Evolutionary conservation across 2,329 filamentous ascomycete genomes (phyloP), one percentile per base, ranked within the genome.

Genomic region (Domatiomyces globalis): DNA sequence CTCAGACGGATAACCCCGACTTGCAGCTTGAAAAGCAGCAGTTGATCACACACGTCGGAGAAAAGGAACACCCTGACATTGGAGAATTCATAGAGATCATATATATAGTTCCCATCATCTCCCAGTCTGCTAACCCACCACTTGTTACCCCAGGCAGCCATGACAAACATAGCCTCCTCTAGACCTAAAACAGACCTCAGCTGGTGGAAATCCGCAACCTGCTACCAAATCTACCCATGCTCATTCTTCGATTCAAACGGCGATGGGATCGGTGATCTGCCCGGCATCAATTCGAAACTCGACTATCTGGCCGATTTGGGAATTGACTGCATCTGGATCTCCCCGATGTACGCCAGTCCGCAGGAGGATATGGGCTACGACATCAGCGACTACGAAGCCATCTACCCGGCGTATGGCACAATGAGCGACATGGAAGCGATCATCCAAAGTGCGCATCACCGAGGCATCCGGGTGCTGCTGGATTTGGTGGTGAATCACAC

Each of bases 401-500:
- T 86, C 22, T 75, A 84, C 58, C 66, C 71, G 2, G 74, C 76
- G 0, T 86, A 85, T 59, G 83, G 83, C 39, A 80, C 80, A 0
- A 69, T 86, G 7, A 69, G 73, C 53, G 81, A 86, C 61, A 75
- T 84, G 42, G 79, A 85, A 51, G 65, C 66, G 0, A 63, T 86
- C 36, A 79, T 85, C 46, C 61, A 71, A 18, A 77, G 74, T 39
- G 73, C 77, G 27, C 80, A 84, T 54, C 65, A 72, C 10, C 73
- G 81, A 4, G 79, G 76, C 2, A 85, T 88, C 76, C 79, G 76
- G 57, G 66, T 87, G 12, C 79, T 89, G 50, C 74, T 87, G 54
- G 84, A 88, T 61, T 70, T 88, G 1, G 85, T 88, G 1, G 76
- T 87, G 54, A 89, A 88, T 56, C 85, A 89, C 63, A 87, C 83